Percentiles rank a stretch among this genome's conserved stretches.
Conservation (phyloP, 2,329 filamentous ascomycete species). For the Karstenula rhodostoma region DNA sequence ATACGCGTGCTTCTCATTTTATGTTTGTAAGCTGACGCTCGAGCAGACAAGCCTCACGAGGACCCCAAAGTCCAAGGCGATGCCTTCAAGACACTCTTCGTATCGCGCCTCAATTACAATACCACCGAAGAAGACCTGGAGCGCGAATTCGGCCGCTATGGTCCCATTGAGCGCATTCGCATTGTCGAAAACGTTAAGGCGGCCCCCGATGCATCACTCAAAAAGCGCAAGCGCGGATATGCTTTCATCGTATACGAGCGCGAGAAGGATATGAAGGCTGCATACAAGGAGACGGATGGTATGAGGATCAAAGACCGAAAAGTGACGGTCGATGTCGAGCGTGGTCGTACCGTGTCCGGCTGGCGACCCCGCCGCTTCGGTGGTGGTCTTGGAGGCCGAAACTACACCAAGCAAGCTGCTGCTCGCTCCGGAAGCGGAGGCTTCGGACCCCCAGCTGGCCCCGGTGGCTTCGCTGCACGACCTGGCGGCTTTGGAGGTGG, state of each 20-base stretch:
- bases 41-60: slow-evolving; percentile 77
- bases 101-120: slow-evolving; percentile 88
- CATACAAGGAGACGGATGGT: slow-evolving; percentile 86
- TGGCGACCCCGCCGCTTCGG: slow-evolving; percentile 94
- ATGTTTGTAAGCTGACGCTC: slow-evolving; percentile 24
- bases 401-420: slow-evolving; percentile 84
- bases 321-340: slow-evolving; percentile 94
- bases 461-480: slow-evolving; percentile 56
- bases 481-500: slow-evolving; percentile 58
- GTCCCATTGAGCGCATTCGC: slow-evolving; percentile 92
- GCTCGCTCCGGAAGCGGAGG: slow-evolving; percentile 70
- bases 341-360: slow-evolving; percentile 89
- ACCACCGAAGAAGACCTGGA: slow-evolving; percentile 89
- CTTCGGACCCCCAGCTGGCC: slow-evolving; percentile 55
- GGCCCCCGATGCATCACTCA: slow-evolving; percentile 65
- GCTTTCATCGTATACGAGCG: slow-evolving; percentile 97
- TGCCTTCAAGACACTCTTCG: slow-evolving; percentile 93
- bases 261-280: slow-evolving; percentile 99
- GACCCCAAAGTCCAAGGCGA: slow-evolving; percentile 92
- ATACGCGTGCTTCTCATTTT: background rate
- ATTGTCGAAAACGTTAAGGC: slow-evolving; percentile 81
- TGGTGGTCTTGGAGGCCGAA: slow-evolving; percentile 88
- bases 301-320: slow-evolving; percentile 91
- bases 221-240: slow-evolving; percentile 83
- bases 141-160: slow-evolving; percentile 91